Evolutionary conservation across 2,329 filamentous ascomycete genomes (phyloP).

Genomic region (Penicillium crustosum): DNA sequence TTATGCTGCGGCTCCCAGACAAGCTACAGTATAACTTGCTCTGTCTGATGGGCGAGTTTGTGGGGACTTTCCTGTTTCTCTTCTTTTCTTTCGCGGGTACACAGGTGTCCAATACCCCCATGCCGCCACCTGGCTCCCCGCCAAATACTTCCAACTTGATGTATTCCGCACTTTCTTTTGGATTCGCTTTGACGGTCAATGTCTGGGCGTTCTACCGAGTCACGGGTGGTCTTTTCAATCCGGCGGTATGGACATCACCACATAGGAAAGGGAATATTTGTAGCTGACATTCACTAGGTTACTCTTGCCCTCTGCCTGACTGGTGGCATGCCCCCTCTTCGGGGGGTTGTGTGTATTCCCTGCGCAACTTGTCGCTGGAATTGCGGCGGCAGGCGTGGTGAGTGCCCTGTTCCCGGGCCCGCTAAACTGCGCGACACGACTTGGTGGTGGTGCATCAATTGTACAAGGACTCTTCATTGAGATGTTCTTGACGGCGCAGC

Average conservation of each 20-base stretch:
- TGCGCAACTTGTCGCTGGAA: constrained; percentile 60
- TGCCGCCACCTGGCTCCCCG: constrained; percentile 31
- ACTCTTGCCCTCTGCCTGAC: constrained; percentile 61
- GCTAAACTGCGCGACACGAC: constrained; percentile 56
- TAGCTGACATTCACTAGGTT: constrained; percentile 36
- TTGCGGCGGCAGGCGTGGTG: constrained; percentile 59
- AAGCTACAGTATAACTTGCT: constrained; percentile 47
- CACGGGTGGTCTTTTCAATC: constrained; percentile 54
- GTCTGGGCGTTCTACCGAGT: constrained; percentile 57
- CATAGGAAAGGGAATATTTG: not conserved
- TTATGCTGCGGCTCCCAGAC: constrained; percentile 38
- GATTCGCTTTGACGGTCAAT: constrained; percentile 52
- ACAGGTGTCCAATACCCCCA: constrained; percentile 47
- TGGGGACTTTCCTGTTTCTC: constrained; percentile 54
- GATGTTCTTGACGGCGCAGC: constrained; percentile 63
- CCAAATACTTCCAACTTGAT: constrained; percentile 41
- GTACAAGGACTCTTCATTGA: constrained; percentile 66
- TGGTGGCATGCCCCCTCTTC: constrained; percentile 55
- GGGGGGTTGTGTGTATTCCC: constrained; percentile 55
- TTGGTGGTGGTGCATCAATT: constrained; percentile 53
- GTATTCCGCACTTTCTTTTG: constrained; percentile 48
- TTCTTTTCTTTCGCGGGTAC: constrained; percentile 51
- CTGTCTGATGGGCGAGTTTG: constrained; percentile 51
- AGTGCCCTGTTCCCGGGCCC: constrained; percentile 59
- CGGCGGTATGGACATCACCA: constrained; percentile 38